Percentiles rank a stretch among this genome's conserved stretches.
phyloP scores from a whole-genome alignment of 163 green algal species.

The Chlorella variabilis region DNA sequence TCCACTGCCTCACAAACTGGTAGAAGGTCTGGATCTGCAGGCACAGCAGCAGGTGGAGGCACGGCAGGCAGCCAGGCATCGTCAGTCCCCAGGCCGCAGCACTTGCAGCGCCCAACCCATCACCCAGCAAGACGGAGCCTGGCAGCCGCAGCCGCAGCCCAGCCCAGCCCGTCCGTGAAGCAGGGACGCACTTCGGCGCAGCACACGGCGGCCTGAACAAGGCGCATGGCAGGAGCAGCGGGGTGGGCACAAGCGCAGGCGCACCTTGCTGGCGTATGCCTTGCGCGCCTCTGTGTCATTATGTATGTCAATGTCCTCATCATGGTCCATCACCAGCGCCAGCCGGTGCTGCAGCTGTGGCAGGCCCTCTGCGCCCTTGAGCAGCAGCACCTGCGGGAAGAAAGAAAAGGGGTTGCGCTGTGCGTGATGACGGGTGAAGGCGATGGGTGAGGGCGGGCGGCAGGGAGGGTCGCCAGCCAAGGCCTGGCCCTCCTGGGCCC shows the following conservation, averaged over 20 bases:
- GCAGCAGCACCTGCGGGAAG: slow-evolving; percentile 39
- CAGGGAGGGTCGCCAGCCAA: not conserved
- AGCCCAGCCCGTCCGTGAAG: too few species aligned
- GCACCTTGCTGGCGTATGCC: slow-evolving; percentile 42
- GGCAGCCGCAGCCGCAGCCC: too few species aligned
- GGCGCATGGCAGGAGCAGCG: not conserved
- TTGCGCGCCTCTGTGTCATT: not conserved
- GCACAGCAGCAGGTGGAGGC: not conserved
- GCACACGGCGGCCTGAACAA: not conserved
- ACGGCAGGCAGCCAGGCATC: not conserved
- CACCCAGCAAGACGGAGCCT: too few species aligned
- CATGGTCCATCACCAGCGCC: slow-evolving; percentile 28
- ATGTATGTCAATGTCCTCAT: slow-evolving; percentile 21
- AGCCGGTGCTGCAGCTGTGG: slow-evolving; percentile 17
- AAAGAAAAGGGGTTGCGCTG: slow-evolving; percentile 8
- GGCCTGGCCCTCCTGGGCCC: too few species aligned
- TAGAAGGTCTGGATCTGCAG: slow-evolving; percentile 25
- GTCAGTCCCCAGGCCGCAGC: too few species aligned
- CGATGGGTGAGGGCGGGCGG: too few species aligned
- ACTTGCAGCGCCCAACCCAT: too few species aligned
- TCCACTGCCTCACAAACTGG: slow-evolving; percentile 25
- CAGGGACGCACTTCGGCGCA: too few species aligned
- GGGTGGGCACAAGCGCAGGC: too few species aligned
- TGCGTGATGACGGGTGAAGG: too few species aligned
- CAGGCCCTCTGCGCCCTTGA: slow-evolving; percentile 38